phyloP scores from a whole-genome alignment of 305 asterid genomes.

The Solanum aculeatissimum region DNA sequence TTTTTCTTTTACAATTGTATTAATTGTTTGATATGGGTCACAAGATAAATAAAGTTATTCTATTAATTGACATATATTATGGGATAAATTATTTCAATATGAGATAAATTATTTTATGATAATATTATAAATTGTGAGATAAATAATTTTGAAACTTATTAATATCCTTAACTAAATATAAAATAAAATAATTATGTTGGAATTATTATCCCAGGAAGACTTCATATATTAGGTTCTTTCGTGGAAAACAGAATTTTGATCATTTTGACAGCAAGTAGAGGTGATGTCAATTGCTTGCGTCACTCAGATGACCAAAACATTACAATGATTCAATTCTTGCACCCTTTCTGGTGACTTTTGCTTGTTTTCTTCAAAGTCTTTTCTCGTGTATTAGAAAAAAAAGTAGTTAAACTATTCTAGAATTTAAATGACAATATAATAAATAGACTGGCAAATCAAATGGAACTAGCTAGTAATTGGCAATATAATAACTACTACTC shows the following conservation, averaged over 20 bases:
- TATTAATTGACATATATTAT: no score
- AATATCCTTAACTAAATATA: no score
- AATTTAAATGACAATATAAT: neutral
- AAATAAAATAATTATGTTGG: no score
- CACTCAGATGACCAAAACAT: neutral
- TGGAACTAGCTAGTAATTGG: neutral
- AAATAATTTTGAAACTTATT: no score
- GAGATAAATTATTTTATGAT: no score
- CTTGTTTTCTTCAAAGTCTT: neutral
- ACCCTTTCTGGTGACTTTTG: neutral
- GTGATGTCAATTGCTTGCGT: neutral
- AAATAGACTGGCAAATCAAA: neutral
- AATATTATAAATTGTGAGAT: no score
- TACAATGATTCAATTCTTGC: neutral
- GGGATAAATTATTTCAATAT: no score
- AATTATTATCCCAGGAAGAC: no score
- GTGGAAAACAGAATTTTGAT: neutral
- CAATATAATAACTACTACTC: neutral
- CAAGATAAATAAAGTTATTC: no score
- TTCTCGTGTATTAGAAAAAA: neutral
- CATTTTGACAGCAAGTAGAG: neutral
- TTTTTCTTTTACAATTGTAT: no score
- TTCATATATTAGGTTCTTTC: neutral
- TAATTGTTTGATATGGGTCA: no score
- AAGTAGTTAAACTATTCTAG: neutral